Evolutionary conservation across 2,329 filamentous ascomycete genomes (phyloP), one percentile per base, ranked within the genome.

Genomic region (Clonostachys byssicola): DNA sequence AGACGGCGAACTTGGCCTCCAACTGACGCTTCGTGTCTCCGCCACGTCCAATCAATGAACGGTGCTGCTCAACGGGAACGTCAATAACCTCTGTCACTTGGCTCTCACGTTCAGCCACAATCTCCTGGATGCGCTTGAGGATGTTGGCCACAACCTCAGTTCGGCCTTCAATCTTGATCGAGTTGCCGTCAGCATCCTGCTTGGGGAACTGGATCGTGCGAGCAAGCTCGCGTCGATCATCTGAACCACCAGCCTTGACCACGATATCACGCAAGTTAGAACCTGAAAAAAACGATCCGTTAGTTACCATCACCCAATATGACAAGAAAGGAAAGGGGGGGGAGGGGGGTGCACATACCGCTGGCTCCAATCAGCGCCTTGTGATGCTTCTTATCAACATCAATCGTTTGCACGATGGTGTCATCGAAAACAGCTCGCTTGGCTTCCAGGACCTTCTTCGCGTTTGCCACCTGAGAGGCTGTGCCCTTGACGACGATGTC

Each of bases 191-290:
- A 45, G 86, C 81, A 49, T 95, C 92, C 54, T 89, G 85, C 64
- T 92, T 91, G 48, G 94, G 94, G 75, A 99, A 97, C 65, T 92
- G 91, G 50, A 99, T 90, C 58, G 92, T 90, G 52, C 92, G 88
- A 45, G 91, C 89, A 57, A 94, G 81, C 52, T 88, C 86, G 39
- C 88, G 85, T 52, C 86, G 82, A 61, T 96, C 92, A 56, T 91
- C 88, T 36, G 92, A 91, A 10, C 94, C 95, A 52, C 94, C 95
- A 42, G 94, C 92, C 58, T 88, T 82, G 46, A 88, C 76, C 47
- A 99, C 88, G 51, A 99, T 91, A 51, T 89, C 85, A 51, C 88
- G 88, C 49, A 99, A 85, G 60, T 86, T 94, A 41, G 89, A 77
- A 58, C 92, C 89, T 92, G 46, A 5, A 10, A 78, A 78, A 70